phyloP scores from a whole-genome alignment of 176 grass and related monocot species.

The Puya raimondii region DNA sequence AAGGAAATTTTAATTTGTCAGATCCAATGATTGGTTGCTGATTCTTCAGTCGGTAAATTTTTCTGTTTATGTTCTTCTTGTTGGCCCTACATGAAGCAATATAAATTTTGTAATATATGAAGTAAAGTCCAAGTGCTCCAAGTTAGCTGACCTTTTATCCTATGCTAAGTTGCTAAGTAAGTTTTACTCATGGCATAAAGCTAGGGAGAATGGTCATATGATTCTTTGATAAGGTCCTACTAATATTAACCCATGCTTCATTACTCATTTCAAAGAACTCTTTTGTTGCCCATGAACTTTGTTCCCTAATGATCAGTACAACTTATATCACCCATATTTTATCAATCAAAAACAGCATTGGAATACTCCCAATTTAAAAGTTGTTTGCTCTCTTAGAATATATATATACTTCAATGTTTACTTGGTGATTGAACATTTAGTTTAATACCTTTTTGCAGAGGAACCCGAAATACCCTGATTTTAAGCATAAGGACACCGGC shows the following conservation, averaged over 20 bases:
- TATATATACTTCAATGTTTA: neutral
- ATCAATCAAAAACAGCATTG: no score
- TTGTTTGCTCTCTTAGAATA: neutral
- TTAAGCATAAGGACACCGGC: constrained; percentile 63
- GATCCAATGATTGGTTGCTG: neutral
- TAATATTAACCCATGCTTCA: no score
- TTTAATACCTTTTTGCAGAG: constrained; percentile 33
- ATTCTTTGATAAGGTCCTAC: no score
- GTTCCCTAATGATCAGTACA: no score
- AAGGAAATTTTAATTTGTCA: neutral
- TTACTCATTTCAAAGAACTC: no score
- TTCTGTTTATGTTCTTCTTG: neutral
- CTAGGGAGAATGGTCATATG: no score
- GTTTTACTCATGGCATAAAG: no score
- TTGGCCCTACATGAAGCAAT: neutral
- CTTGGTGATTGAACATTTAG: constrained; percentile 3
- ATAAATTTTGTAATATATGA: neutral
- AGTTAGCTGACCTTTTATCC: neutral
- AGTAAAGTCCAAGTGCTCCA: neutral
- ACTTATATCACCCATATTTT: no score
- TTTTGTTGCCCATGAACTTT: no score
- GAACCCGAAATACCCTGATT: constrained; percentile 60
- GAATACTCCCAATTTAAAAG: no score
- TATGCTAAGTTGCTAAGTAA: neutral
- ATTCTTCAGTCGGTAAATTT: neutral